phyloP scores from a whole-genome alignment of 805 yeast genomes.

The Saturnispora mendoncae region DNA sequence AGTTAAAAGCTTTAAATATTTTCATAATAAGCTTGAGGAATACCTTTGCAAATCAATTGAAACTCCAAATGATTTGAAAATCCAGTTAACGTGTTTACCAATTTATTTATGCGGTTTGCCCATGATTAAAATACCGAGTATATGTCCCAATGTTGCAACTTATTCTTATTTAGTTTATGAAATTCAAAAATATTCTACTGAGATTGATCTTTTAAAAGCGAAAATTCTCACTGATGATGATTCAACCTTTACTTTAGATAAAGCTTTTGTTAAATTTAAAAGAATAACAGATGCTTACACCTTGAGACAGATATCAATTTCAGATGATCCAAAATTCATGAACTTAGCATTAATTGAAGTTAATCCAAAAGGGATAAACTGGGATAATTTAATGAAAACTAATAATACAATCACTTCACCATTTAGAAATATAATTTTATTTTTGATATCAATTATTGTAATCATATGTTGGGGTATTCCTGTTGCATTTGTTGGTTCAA shows the following conservation, averaged over 20 bases:
- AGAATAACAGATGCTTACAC: conserved; percentile 50
- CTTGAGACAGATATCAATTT: conserved; percentile 50
- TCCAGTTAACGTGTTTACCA: conserved; percentile 3
- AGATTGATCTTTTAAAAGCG: conserved; percentile 13
- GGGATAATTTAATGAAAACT: conserved; percentile 48
- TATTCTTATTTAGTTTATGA: conserved; percentile 14
- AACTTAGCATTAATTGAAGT: conserved; percentile 41
- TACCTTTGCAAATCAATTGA: conserved; percentile 32
- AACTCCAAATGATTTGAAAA: conserved; percentile 11
- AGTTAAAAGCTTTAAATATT: conserved; percentile 24
- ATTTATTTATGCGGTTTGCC: conserved; percentile 7
- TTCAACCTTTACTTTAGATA: conserved; percentile 25
- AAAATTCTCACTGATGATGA: conserved; percentile 5
- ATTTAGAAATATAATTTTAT: conserved; percentile 32
- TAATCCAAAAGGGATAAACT: conserved; percentile 59
- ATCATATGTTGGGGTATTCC: conserved; percentile 69
- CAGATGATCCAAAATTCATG: conserved; percentile 35
- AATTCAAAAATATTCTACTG: conserved; percentile 8
- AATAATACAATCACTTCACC: conserved; percentile 24
- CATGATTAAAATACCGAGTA: conserved; percentile 17
- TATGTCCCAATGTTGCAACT: conserved; percentile 17
- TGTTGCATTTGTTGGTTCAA: conserved; percentile 67
- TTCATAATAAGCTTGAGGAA: conserved; percentile 32
- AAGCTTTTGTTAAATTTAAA: conserved; percentile 56
- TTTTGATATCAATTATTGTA: conserved; percentile 37